Percentiles rank a stretch among this genome's conserved stretches.
Evolutionary conservation across 2,329 filamentous ascomycete genomes (phyloP).

Genomic region (Chaetomium sp.): DNA sequence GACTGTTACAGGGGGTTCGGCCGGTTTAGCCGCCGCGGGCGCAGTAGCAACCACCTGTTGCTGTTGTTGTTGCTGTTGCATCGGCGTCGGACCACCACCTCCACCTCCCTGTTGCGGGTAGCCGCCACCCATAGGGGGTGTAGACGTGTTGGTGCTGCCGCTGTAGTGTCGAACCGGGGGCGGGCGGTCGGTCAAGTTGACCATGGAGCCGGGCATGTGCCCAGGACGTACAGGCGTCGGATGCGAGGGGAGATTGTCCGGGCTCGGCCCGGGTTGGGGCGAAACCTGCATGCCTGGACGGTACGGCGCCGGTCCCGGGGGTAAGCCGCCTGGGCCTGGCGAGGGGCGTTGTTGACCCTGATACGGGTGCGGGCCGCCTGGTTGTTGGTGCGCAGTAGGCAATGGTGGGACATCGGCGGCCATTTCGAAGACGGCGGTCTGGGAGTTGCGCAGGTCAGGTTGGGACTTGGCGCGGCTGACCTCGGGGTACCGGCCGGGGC

Average conservation of each 20-base stretch:
- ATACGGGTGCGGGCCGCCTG: constrained; percentile 20
- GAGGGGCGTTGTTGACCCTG: constrained; percentile 1
- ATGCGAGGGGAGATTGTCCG: constrained; percentile 51
- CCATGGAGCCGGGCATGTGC: constrained; percentile 52
- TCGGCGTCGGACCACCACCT: constrained; percentile 23
- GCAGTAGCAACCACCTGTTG: constrained; percentile 18
- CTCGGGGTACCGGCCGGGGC: constrained; percentile 45
- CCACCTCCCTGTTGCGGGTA: constrained; percentile 19
- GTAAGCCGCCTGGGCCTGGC: constrained; percentile 1
- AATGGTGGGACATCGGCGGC: constrained; percentile 54
- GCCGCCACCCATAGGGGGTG: constrained; percentile 19
- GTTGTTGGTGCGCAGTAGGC: constrained; percentile 33
- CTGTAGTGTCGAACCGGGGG: constrained; percentile 52
- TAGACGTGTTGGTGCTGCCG: constrained; percentile 29
- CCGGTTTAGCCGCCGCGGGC: constrained; percentile 25
- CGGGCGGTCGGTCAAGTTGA: constrained; percentile 50
- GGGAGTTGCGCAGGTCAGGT: constrained; percentile 56
- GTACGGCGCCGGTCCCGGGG: constrained; percentile 21
- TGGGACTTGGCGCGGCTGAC: constrained; percentile 60
- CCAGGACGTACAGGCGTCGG: constrained; percentile 58
- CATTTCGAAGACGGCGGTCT: constrained; percentile 69
- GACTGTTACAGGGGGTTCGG: constrained; percentile 58
- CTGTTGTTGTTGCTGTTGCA: constrained; percentile 17
- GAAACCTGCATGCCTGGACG: constrained; percentile 19
- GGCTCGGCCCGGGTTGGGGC: constrained; percentile 30